Base-by-base conservation (phyloP, 192 early-diverging fungal species). In the Thamnidium elegans region DNA sequence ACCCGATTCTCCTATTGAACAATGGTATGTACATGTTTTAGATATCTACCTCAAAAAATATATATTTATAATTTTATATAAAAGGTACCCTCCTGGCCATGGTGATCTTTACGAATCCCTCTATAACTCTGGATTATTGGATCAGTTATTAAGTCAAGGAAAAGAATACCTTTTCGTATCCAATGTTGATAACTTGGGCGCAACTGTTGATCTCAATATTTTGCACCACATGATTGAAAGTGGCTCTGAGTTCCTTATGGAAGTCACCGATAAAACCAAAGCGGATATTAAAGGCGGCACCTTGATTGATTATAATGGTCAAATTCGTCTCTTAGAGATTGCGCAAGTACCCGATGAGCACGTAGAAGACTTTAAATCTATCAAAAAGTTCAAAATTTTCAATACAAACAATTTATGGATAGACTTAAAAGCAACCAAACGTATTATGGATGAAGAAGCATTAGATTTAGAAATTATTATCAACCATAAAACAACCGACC, bases 331-430 rank as follows among this genome's bases (percentile, higher is more conserved):
- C 39, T 82, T 98, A 8, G 97, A 99, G 80, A 94, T 99, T 73
- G 97, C 97, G 9, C 97, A 99, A 81, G 97, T 99, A n/a, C 95
- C 97, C 26, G 76, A 87, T 60, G 94, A 94, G 62, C 92, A 97
- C 67, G 90, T 95, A 14, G 95, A 99, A 72, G 97, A 99, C 70
- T 99, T 99, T 75, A 99, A 99, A 80, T 91, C 89, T 52, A 86
- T 99, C 80, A 99, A 98, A 77, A 99, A 99, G 81, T 99, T 99
- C 87, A 93, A 96, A 87, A 97, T 98, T 74, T 98, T 98, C 82
- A 99, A 99, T 85, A 99, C 96, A 58, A 94, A 92, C 81, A 94
- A 94, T 75, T 67, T 92, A 72, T 94, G 91, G 90, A 87, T 92
- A 62, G 89, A 84, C 69, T 76, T 92, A 43, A 89, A 89, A 80